phyloP scores from a whole-genome alignment of 305 asterid species.

The Fraxinus angustifolia region DNA sequence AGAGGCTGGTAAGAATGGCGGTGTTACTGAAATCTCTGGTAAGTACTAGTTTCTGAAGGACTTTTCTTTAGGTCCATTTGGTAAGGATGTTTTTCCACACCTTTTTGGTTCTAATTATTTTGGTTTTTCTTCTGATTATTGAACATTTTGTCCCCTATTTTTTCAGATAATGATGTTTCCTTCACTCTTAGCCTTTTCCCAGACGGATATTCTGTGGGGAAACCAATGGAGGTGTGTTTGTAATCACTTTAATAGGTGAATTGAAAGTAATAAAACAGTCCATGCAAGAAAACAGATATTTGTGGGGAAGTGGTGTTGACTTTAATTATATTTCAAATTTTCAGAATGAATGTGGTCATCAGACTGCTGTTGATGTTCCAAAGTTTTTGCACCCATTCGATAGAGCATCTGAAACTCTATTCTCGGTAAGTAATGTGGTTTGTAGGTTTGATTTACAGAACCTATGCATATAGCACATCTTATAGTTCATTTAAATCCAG shows the following conservation, averaged over 20 bases:
- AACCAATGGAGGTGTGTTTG: slow-evolving; percentile 65
- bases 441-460: neutral
- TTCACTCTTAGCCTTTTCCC: slow-evolving; percentile 72
- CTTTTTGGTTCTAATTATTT: neutral
- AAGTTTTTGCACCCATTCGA: slow-evolving; percentile 84
- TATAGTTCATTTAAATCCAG: neutral
- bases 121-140: slow-evolving; percentile 7
- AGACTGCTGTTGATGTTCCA: slow-evolving; percentile 47
- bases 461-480: slow-evolving; percentile 15
- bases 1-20: slow-evolving; percentile 32
- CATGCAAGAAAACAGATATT: neutral
- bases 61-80: neutral
- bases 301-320: slow-evolving; percentile 10
- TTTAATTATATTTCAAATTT: slow-evolving; percentile 23
- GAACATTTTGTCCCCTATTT: neutral
- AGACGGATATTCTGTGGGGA: slow-evolving; percentile 80
- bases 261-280: slow-evolving; percentile 6
- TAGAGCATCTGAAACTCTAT: slow-evolving; percentile 83
- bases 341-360: slow-evolving; percentile 61
- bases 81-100: neutral
- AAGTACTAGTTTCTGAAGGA: slow-evolving; percentile 5
- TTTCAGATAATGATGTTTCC: slow-evolving; percentile 68
- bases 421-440: slow-evolving; percentile 56
- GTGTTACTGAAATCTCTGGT: slow-evolving; percentile 40
- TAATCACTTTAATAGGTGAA: slow-evolving; percentile 20